Evolutionary conservation across 2,329 filamentous ascomycete genomes (phyloP).

Genomic region (Venturia pyrina): DNA sequence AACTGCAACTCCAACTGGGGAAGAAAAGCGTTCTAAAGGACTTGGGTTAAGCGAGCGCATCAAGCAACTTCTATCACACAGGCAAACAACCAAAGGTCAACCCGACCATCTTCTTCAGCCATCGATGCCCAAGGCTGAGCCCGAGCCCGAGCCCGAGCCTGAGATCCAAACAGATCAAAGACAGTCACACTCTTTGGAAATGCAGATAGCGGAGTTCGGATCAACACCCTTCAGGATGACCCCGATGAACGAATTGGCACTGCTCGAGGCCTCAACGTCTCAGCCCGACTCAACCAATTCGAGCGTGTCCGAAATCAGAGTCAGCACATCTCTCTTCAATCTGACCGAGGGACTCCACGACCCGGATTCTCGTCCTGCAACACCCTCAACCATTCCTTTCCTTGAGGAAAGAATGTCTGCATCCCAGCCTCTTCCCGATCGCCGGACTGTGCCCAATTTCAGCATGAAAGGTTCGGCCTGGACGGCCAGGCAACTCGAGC

Average conservation of each 20-base stretch:
- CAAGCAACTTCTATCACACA: neutral
- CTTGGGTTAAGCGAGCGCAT: neutral
- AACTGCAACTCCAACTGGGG: neutral
- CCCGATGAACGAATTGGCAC: neutral
- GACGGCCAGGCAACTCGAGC: neutral
- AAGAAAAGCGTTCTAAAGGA: neutral
- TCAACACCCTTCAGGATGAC: neutral
- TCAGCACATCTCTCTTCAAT: neutral
- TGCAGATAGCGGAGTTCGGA: neutral
- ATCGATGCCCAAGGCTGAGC: neutral
- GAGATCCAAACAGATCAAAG: neutral
- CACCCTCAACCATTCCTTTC: neutral
- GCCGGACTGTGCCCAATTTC: neutral
- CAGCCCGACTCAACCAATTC: neutral
- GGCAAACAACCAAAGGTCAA: neutral
- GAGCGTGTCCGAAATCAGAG: neutral
- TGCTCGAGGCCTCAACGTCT: neutral
- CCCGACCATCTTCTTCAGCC: neutral
- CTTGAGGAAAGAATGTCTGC: neutral
- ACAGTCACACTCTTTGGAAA: neutral
- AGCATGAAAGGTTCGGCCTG: neutral
- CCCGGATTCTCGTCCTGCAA: neutral
- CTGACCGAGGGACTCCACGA: neutral
- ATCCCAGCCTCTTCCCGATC: neutral
- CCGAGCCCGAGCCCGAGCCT: neutral